These are phyloP conservation scores for Eurotiales sp. DNA, from an alignment of 2,329 filamentous ascomycete species.

Conservation along the genomic window DNA sequence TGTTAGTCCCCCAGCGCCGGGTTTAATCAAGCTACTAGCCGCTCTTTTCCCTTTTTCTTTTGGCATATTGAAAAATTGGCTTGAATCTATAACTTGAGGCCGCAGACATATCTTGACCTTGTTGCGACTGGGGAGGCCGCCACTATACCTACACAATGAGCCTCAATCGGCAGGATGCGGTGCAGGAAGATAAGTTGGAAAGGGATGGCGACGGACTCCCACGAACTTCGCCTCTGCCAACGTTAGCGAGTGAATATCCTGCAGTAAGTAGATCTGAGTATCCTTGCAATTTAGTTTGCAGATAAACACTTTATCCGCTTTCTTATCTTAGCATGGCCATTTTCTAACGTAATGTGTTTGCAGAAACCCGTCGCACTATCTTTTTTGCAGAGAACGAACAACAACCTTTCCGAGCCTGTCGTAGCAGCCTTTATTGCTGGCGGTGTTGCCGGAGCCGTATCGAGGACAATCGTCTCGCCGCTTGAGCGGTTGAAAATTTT, in stretches of 20 bases:
- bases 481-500: constrained; percentile 95
- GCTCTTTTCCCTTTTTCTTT: constrained; percentile 1
- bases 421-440: constrained; percentile 90
- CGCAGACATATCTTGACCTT: background rate
- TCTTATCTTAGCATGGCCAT: background rate
- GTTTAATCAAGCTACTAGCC: background rate
- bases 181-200: constrained; percentile 16
- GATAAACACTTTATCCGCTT: too few species aligned
- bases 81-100: background rate
- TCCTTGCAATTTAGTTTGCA: background rate
- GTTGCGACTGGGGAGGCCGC: background rate
- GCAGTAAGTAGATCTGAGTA: constrained; percentile 4
- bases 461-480: constrained; percentile 91
- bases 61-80: background rate
- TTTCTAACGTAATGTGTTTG: constrained; percentile 6
- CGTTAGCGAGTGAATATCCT: constrained; percentile 5
- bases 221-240: constrained; percentile 11
- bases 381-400: constrained; percentile 24
- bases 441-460: constrained; percentile 93
- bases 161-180: constrained; percentile 29
- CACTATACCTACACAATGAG: constrained; percentile 25
- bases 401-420: constrained; percentile 72
- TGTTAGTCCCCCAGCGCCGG: background rate
- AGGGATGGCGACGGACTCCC: constrained; percentile 21
- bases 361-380: constrained; percentile 15